Conservation (phyloP, 768 basidiomycete species). For the Royoungia palumana region DNA sequence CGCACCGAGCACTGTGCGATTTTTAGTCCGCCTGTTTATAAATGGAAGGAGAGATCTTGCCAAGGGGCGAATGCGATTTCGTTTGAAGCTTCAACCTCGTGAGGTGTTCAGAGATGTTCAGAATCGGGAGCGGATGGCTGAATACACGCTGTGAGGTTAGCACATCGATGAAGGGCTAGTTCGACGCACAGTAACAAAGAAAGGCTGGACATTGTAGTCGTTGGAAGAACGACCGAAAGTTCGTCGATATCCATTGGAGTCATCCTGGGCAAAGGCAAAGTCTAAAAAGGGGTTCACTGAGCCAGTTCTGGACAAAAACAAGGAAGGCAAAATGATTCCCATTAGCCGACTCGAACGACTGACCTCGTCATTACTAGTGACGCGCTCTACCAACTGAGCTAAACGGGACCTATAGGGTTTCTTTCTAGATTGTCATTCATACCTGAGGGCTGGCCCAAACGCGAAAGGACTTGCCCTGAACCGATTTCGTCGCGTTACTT, state of each 20-base stretch:
- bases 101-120: constrained; percentile 95
- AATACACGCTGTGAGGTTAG: constrained; percentile 18
- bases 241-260: constrained; percentile 78
- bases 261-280: constrained; percentile 29
- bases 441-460: not conserved
- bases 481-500: constrained; percentile 10
- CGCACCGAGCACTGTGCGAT: constrained; percentile 76
- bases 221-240: constrained; percentile 67
- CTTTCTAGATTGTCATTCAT: too few relatives aligned
- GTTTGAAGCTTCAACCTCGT: constrained; percentile 80
- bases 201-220: constrained; percentile 68
- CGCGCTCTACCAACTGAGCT: constrained; percentile 51
- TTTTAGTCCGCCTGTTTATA: not conserved
- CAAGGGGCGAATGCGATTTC: constrained; percentile 57
- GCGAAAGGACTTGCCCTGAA: constrained; percentile 33
- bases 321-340: constrained; percentile 27
- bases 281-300: constrained; percentile 1
- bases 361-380: constrained; percentile 48
- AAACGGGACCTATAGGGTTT: constrained; percentile 32
- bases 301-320: not conserved
- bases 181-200: constrained; percentile 66
- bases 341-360: constrained; percentile 43
- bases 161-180: not conserved
- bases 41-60: constrained; percentile 37
- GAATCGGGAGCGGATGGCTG: constrained; percentile 94